These are phyloP conservation scores for Candida buenavistaensis DNA, from an alignment of 1,139 yeast species.

Conservation along the genomic window DNA sequence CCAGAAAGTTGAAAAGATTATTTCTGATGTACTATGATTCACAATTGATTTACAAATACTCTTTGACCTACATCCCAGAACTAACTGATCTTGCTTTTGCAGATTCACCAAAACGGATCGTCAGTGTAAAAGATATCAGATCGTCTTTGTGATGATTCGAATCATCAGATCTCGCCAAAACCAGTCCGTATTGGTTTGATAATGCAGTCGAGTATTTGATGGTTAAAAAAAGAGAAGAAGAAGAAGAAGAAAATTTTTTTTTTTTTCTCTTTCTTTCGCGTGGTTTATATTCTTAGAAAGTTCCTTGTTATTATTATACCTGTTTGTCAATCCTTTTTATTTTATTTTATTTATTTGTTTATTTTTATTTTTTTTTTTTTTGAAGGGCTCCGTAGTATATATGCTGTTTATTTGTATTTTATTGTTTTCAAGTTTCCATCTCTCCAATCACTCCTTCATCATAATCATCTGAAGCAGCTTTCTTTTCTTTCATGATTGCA, in stretches of 20 bases:
- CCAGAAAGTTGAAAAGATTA: constrained; percentile 34
- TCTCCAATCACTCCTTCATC: constrained; percentile 17
- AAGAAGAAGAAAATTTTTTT: constrained; percentile 4
- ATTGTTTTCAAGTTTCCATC: constrained; percentile 14
- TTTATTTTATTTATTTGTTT: background rate
- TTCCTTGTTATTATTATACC: too few relatives aligned
- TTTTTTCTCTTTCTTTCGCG: constrained; percentile 3
- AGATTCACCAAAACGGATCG: constrained; percentile 48
- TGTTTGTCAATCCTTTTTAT: too few relatives aligned
- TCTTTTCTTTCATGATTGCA: constrained; percentile 6
- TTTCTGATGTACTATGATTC: constrained; percentile 55
- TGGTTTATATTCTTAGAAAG: too few relatives aligned
- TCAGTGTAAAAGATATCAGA: constrained; percentile 38
- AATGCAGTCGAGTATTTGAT: constrained; percentile 8
- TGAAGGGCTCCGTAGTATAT: too few relatives aligned
- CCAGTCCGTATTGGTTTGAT: constrained; percentile 2
- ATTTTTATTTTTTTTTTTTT: constrained; percentile 1
- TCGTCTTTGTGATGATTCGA: constrained; percentile 9
- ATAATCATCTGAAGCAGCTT: constrained; percentile 7
- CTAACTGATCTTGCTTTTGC: constrained; percentile 32
- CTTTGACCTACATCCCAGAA: background rate
- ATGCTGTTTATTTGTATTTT: too few relatives aligned
- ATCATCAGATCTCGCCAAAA: constrained; percentile 7
- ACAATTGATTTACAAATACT: constrained; percentile 23
- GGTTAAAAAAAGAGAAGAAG: constrained; percentile 5